Evolutionary conservation across 1,139 yeast species (phyloP), one percentile per base, ranked within the genome.

Genomic region (Diutina mesorugosa): DNA sequence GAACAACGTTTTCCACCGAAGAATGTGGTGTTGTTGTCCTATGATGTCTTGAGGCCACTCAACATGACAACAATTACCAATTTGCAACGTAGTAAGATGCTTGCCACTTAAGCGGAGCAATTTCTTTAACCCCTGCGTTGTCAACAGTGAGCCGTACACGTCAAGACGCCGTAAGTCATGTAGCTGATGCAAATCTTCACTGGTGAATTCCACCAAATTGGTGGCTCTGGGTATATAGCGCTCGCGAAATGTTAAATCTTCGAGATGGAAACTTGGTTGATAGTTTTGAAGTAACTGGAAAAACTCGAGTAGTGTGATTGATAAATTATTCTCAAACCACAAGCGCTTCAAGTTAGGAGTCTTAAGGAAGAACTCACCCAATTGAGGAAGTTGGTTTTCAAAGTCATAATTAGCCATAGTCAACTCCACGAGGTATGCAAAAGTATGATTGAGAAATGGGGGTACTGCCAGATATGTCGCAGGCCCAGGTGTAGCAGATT

Each of bases 141-240:
- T 50, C 21, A 50, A 16, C 53, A 50, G 53, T 8, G 53, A 50
- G n/a, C 53, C 53, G 10, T 50, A 50, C 6, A 50, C 28, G 45
- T 50, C 53, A 4, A 50, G 53, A 7, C 32, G 12, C 10, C 16
- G 26, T n/a, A 50, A 10, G 5, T 16, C 26, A 6, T 32, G 41
- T n/a, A 50, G 18, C 5, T 32, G 53, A 3, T 8, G 28, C 12
- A 50, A 18, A 32, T 50, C 53, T 4, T 45, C 53, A 7, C 10
- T 38, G 2, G 26, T 7, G 32, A 50, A 50, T n/a, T 50, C 45
- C 6, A 32, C 21, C 18, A 50, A n/a, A 9, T 38, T 29, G 18
- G 53, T 32, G 28, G 53, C 26, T 10, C n/a, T 29, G 10, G 14
- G 41, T 4, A 50, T 16, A 16, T 30, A 14, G 6, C 53, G 41